Base-by-base conservation (phyloP, 1,284 basidiomycete genomes). In the Papiliotrema laurentii region DNA sequence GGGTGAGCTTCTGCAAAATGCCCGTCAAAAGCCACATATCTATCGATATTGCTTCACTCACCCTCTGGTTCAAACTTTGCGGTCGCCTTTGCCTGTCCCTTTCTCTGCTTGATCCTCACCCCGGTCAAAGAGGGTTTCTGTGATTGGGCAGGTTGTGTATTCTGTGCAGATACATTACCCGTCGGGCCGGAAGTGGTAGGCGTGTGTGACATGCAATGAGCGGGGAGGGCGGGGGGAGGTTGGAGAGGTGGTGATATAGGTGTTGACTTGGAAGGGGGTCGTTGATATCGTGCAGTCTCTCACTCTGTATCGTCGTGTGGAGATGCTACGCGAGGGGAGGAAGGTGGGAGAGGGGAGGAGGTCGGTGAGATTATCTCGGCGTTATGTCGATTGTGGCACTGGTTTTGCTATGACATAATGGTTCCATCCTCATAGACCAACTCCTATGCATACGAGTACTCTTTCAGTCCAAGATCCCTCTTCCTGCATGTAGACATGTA, bases 1-100 rank as follows among this genome's bases (percentile, higher is more conserved):
- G n/a, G 1, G 30, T 16, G 13, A 40, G 45, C 43, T 24, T 41
- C 31, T 22, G 21, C 27, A 18, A 35, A 39, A 6, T 7, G 18
- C 19, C 18, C 10, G 24, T 11, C 24, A 40, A 11, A 40, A 19
- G 19, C 19, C 7, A 7, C 24, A 7, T 14, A 14, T 25, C 24
- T 5, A 28, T n/a, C 5, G 5, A 16, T 9, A 11, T 4, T 35
- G n/a, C n/a, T n/a, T n/a, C n/a, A 68, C 74, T 50, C 55, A 77
- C 76, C 64, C 54, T 78, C 76, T 18, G 78, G 78, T 63, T 80
- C 78, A 58, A 78, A 78, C 68, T 80, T 80, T 55, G 77, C 75
- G 28, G 75, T 72, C 9, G 76, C 76, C 60, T 78, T 77, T 5
- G 73, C 75, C 56, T 68, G 64, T 48, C 73, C 64, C 55, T 75